Evolutionary conservation across 176 grass and related monocot species (phyloP).

Genomic region (Triticum turgidum): DNA sequence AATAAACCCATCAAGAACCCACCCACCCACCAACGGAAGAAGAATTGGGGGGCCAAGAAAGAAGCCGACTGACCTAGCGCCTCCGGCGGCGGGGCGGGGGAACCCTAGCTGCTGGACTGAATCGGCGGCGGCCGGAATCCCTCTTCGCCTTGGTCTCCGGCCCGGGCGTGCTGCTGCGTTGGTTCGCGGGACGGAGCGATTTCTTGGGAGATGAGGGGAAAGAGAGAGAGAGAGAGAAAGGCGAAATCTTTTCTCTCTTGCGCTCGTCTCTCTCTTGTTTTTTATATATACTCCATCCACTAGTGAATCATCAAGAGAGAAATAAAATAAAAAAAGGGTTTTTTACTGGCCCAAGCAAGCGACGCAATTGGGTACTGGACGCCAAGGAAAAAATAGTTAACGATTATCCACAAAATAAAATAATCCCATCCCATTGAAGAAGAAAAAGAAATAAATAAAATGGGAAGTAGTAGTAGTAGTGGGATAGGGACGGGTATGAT

Average conservation of each 20-base stretch:
- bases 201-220: background rate
- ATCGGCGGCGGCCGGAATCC: background rate
- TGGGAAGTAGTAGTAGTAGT: background rate
- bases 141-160: background rate
- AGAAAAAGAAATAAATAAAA: background rate
- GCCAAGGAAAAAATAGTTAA: background rate
- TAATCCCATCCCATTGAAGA: background rate
- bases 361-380: conserved; percentile 1
- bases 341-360: background rate
- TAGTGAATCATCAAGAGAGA: no score
- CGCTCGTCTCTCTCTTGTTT: background rate
- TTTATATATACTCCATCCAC: no score
- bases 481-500: conserved; percentile 21
- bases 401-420: background rate
- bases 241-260: conserved; percentile 1
- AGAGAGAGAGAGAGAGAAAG: no score
- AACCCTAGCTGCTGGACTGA: background rate
- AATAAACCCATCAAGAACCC: conserved; percentile 10
- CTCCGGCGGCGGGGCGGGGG: background rate
- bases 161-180: background rate
- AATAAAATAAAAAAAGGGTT: no score
- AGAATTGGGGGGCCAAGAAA: no score
- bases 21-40: background rate
- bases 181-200: background rate
- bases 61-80: no score